These are phyloP conservation scores for Cutaneotrichosporon sp. DNA, from an alignment of 1,284 basidiomycete genomes.

Conservation along the genomic window DNA sequence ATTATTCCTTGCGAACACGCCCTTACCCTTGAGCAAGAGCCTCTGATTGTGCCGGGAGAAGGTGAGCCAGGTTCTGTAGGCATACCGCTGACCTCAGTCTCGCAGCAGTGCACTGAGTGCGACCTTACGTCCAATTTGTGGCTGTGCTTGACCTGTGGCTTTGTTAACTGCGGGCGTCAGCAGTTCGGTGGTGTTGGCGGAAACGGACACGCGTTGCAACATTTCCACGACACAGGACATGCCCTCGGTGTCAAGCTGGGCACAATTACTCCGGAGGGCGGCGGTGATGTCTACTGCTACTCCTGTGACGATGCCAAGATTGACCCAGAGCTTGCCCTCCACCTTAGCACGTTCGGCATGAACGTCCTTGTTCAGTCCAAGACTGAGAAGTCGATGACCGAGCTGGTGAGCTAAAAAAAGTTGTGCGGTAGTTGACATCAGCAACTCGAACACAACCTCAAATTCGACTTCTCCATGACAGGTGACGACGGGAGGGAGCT, in stretches of 20 bases:
- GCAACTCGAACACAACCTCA: constrained; percentile 96
- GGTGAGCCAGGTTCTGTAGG: constrained; percentile 17
- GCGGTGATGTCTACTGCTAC: constrained; percentile 88
- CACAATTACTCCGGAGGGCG: constrained; percentile 93
- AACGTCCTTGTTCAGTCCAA: constrained; percentile 77
- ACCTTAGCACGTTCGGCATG: constrained; percentile 81
- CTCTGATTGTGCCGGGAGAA: constrained; percentile 32
- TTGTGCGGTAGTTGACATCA: no score
- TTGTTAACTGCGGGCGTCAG: constrained; percentile 83
- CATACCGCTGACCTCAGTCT: constrained; percentile 53
- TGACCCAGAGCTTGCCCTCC: constrained; percentile 70
- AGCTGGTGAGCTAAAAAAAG: constrained; percentile 75
- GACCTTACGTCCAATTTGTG: constrained; percentile 85
- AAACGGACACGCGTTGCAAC: constrained; percentile 82
- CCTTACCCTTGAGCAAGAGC: constrained; percentile 65
- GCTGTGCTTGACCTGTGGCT: constrained; percentile 92
- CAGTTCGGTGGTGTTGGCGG: constrained; percentile 83
- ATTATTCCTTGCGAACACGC: constrained; percentile 84
- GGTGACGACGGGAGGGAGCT: constrained; percentile 84
- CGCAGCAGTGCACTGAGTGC: constrained; percentile 71
- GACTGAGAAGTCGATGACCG: constrained; percentile 96
- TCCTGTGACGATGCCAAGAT: constrained; percentile 79
- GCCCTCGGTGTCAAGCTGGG: constrained; percentile 88
- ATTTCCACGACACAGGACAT: constrained; percentile 73
- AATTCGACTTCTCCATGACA: constrained; percentile 90